Base-by-base conservation (phyloP, 2,329 filamentous ascomycete species). In the Phyllosticta ampelicida region DNA sequence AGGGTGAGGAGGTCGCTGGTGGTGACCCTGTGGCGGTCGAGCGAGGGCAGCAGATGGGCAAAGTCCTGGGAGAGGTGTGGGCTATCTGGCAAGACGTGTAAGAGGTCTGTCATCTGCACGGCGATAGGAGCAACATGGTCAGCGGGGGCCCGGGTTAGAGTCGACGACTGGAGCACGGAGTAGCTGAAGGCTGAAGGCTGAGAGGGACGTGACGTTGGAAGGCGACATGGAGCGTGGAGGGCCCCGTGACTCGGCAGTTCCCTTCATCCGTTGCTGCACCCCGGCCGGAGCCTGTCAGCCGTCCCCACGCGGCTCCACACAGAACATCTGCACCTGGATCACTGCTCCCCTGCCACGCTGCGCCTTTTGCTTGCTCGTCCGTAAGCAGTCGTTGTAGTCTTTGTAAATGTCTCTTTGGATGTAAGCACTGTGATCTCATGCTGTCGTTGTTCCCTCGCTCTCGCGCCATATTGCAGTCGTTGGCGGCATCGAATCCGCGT, bases 1-100 rank as follows among this genome's bases (percentile, higher is more conserved):
- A 95, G 84, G 2, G 89, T 89, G 66, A 99, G 80, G 53, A 99
- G 81, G 70, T 99, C 94, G 65, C 84, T 85, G 29, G 87, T 88
- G 23, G 87, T 87, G 68, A 99, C 78, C 55, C 80, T 78, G 65
- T 88, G 84, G 70, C 83, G 83, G 75, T 97, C 92, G 58, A 97
- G 81, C 20, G 84, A 83, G 2, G 89, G 86, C 29, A 96, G 75
- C 52, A 96, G 84, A 67, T 87, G 84, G 49, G 85, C 78, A 74
- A 87, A 92, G 61, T 80, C 80, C 68, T 81, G 79, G 63, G 82
- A 79, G 61, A 86, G 81, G 69, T 96, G 95, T n/a, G 36, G 36
- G 21, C 55, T 44, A 73, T 84, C 80, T 66, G 92, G 90, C 64
- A 96, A 81, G 70, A 95, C 83, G 69, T 83, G 81, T 68, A 86